Percentiles rank a stretch among this genome's conserved stretches.
phyloP scores from a whole-genome alignment of 345 rosid genomes.

The Theobroma cacao region DNA sequence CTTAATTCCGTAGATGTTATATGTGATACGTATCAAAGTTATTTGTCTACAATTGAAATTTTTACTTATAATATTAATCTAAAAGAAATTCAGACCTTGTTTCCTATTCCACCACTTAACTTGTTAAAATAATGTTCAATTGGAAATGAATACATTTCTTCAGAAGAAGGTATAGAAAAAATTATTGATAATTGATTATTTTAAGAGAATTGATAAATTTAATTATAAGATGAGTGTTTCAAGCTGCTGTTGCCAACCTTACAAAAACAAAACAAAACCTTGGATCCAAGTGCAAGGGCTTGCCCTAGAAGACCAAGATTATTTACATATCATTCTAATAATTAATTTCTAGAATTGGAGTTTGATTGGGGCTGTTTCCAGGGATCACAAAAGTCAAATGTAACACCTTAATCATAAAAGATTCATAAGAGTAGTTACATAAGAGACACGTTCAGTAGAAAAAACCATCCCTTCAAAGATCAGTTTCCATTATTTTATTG shows the following conservation, averaged over 20 bases:
- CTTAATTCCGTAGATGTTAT: no score
- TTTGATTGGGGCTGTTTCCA: no score
- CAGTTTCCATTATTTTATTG: constrained; percentile 4
- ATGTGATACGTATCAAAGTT: no score
- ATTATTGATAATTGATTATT: neutral
- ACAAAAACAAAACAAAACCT: neutral
- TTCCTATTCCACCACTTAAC: neutral
- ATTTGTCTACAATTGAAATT: no score
- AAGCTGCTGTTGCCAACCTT: neutral
- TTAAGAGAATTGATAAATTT: neutral
- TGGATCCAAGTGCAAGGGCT: neutral
- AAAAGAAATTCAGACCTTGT: neutral
- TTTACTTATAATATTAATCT: no score
- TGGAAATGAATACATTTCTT: neutral
- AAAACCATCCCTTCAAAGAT: neutral
- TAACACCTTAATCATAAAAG: neutral
- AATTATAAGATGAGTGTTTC: neutral
- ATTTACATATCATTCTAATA: neutral
- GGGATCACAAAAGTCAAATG: neutral
- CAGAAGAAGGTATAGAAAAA: neutral
- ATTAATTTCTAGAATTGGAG: neutral
- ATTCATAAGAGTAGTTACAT: constrained; percentile 22
- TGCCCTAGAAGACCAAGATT: neutral
- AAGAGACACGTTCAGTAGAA: constrained; percentile 1
- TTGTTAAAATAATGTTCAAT: neutral